Percentiles rank a stretch among this genome's conserved stretches.
Evolutionary conservation across 441 rosid species (phyloP).

Genomic region (Pelargonium fulgidum): DNA sequence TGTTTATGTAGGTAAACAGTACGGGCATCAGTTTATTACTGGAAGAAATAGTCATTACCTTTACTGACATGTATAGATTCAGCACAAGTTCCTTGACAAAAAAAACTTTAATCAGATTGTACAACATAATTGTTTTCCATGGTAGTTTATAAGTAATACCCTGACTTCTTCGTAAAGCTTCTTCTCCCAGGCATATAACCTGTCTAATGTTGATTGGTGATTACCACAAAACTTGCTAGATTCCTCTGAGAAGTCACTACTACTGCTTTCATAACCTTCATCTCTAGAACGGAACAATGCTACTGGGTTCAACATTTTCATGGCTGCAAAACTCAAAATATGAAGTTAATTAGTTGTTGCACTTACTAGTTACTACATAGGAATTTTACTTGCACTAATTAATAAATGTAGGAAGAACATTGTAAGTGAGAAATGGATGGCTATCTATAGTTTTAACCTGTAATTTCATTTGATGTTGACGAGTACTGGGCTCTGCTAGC

Average conservation of each 20-base stretch:
- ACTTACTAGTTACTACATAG: neutral
- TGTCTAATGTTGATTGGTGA: conserved; percentile 84
- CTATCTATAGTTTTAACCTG: conserved; percentile 38
- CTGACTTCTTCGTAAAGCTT: conserved; percentile 87
- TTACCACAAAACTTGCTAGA: conserved; percentile 58
- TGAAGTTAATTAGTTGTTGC: neutral
- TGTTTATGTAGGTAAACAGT: conserved; percentile 22
- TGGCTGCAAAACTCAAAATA: conserved; percentile 43
- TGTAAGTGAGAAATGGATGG: conserved; percentile 2
- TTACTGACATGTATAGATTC: neutral
- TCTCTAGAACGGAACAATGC: conserved; percentile 68
- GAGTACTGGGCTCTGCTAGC: conserved; percentile 63
- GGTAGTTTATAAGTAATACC: conserved; percentile 31
- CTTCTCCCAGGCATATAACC: conserved; percentile 91
- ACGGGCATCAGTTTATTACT: neutral
- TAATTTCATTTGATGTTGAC: conserved; percentile 49
- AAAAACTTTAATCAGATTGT: neutral
- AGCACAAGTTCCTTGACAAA: neutral
- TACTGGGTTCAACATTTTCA: conserved; percentile 85
- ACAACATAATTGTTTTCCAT: neutral
- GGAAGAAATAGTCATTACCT: neutral
- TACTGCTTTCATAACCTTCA: conserved; percentile 54
- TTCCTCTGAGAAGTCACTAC: conserved; percentile 66
- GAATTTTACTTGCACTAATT: neutral
- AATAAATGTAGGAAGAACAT: neutral